phyloP scores from a whole-genome alignment of 306 rosid genomes.

The Begonia peltatifolia region DNA sequence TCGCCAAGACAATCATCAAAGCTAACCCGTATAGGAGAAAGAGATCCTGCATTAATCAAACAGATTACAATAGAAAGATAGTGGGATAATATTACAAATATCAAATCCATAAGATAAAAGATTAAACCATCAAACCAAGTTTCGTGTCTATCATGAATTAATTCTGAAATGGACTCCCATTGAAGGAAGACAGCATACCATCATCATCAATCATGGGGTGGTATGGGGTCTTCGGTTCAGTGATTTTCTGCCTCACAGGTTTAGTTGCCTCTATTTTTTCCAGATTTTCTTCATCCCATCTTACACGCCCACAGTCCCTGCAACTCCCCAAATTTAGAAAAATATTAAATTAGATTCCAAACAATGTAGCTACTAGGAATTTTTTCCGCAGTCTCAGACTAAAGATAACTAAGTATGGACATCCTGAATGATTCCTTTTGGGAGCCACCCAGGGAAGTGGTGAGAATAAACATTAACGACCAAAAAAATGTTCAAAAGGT shows the following conservation, averaged over 20 bases:
- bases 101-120: not conserved
- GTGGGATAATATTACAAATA: too few species aligned
- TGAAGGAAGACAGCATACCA: conserved; percentile 20
- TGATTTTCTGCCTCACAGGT: conserved; percentile 97
- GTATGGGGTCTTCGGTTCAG: conserved; percentile 98
- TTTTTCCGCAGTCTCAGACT: too few species aligned
- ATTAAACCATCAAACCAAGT: not conserved
- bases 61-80: too few species aligned
- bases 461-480: too few species aligned
- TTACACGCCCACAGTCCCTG: conserved; percentile 47
- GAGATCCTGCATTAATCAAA: conserved; percentile 34
- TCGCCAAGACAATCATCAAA: conserved; percentile 53
- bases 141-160: too few species aligned
- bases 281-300: conserved; percentile 85
- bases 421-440: too few species aligned
- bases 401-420: too few species aligned
- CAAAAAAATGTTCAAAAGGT: too few species aligned
- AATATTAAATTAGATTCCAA: not conserved
- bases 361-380: too few species aligned
- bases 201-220: conserved; percentile 91
- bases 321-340: conserved; percentile 4
- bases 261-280: conserved; percentile 92
- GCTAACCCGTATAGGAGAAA: conserved; percentile 52
- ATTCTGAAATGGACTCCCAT: not conserved
- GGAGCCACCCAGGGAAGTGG: too few species aligned